Percentiles rank a stretch among this genome's conserved stretches.
These are phyloP conservation scores for Jackrogersella minutella DNA, from an alignment of 495 filamentous ascomycete genomes.

Conservation along the genomic window DNA sequence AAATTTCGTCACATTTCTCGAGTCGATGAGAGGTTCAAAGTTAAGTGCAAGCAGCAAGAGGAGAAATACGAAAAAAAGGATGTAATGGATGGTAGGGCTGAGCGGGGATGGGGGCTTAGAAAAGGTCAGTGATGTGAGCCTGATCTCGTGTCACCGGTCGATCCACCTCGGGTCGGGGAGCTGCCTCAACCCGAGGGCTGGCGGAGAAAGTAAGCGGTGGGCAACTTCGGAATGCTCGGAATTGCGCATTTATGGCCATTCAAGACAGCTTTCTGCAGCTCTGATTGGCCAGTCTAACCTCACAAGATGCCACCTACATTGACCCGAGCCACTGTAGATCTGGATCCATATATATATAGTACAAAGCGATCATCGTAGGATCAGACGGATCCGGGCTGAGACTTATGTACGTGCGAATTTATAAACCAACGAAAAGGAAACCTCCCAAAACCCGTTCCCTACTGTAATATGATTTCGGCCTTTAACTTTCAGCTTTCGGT, in stretches of 20 bases:
- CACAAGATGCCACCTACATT: neutral
- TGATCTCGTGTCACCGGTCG: constrained; percentile 14
- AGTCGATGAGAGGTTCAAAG: neutral
- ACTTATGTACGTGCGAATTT: neutral
- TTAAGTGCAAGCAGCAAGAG: neutral
- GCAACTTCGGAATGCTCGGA: constrained; percentile 24
- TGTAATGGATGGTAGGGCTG: constrained; percentile 24
- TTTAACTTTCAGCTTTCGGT: neutral
- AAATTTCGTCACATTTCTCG: constrained; percentile 8
- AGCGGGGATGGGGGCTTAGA: constrained; percentile 19
- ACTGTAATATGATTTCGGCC: neutral
- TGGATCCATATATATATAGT: constrained; percentile 25
- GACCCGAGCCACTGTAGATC: neutral
- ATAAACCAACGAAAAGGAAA: neutral
- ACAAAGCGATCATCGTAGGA: constrained; percentile 16
- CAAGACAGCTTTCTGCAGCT: neutral
- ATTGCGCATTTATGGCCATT: constrained; percentile 10
- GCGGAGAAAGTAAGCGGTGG: constrained; percentile 16
- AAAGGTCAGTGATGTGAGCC: neutral
- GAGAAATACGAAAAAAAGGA: constrained; percentile 10
- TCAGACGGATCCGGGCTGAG: constrained; percentile 24
- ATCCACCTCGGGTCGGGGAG: constrained; percentile 20
- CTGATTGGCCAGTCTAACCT: constrained; percentile 15
- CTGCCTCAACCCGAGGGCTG: constrained; percentile 20
- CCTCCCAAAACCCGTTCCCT: neutral